These are phyloP conservation scores for Delphinella strobiligena DNA, from an alignment of 2,329 filamentous ascomycete genomes.

Conservation along the genomic window DNA sequence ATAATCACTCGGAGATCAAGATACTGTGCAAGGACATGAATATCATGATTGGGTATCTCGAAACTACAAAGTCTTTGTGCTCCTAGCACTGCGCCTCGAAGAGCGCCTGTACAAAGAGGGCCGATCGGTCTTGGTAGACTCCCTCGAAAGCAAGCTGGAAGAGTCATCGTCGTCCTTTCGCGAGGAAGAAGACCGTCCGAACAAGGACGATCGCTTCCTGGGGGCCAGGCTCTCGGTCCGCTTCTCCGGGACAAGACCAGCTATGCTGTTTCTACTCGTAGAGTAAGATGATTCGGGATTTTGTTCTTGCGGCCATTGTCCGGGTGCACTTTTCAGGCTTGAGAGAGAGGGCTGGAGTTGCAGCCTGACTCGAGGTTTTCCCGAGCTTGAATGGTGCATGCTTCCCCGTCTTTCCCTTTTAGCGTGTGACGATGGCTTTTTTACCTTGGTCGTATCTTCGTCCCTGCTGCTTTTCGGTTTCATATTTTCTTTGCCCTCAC, in stretches of 20 bases:
- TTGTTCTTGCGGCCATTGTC: neutral
- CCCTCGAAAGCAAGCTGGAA: neutral
- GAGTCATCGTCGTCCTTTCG: neutral
- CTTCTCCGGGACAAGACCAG: too few species aligned
- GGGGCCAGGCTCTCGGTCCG: too few species aligned
- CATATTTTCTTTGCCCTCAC: too few species aligned
- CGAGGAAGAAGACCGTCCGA: too few species aligned
- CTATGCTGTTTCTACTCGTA: too few species aligned
- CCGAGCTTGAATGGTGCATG: neutral
- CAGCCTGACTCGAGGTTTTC: neutral
- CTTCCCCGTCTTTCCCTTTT: neutral
- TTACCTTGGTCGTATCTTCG: too few species aligned
- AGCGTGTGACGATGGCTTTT: neutral
- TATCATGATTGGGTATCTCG: too few species aligned
- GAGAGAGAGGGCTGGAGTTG: neutral
- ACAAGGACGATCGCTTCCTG: too few species aligned
- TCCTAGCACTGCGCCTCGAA: neutral
- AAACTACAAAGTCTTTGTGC: neutral
- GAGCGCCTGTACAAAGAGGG: neutral
- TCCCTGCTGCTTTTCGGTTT: neutral
- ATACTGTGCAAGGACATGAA: too few species aligned
- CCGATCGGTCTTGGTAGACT: neutral
- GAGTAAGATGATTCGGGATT: too few species aligned
- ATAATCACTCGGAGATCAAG: too few species aligned
- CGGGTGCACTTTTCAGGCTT: neutral